Base-by-base conservation (phyloP, 1,284 basidiomycete species). In the Rhodotorula sp. region DNA sequence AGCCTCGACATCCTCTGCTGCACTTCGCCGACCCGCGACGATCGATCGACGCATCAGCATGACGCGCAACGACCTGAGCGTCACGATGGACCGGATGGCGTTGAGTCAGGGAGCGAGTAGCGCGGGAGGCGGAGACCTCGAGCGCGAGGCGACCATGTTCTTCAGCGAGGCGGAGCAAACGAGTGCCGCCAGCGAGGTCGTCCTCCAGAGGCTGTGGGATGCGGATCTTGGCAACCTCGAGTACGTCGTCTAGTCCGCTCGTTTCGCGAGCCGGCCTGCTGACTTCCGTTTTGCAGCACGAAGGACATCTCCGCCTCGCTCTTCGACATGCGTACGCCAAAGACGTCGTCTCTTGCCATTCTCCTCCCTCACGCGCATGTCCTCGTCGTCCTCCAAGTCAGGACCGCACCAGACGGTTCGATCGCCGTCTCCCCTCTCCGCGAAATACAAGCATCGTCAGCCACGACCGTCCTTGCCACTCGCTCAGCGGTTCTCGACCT, bases 51-150 rank as follows among this genome's bases (percentile, higher is more conserved):
- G 72, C 9, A 52, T 49, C 27, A 66, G 56, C 36, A 27, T 65
- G 56, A 68, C 70, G 10, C 65, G 87, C 54, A 85, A 85, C 72
- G 88, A 88, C 64, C 78, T 87, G 53, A 87, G 84, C 69, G 80
- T 84, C 39, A 87, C 85, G 8, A 82, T 88, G 82, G 87, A 89
- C 76, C 82, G 86, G 53, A 87, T 87, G 86, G 85, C 83, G 19
- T 81, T 87, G 4, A 83, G 84, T 4, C 67, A 67, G 63, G 59
- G 65, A 4, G 51, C 53, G 11, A 57, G 52, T 11, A 39, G 62
- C 29, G 64, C 56, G 56, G 68, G 64, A 87, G 84, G 87, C 74
- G 84, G 84, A 2, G 84, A 86, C 64, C 86, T 90, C 85, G 86
- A 86, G 60, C 78, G 80, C 48, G 82, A 82, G 65, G 82, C 81